Conservation (phyloP, 2,329 filamentous ascomycete genomes). For the Coleophoma crateriformis region DNA sequence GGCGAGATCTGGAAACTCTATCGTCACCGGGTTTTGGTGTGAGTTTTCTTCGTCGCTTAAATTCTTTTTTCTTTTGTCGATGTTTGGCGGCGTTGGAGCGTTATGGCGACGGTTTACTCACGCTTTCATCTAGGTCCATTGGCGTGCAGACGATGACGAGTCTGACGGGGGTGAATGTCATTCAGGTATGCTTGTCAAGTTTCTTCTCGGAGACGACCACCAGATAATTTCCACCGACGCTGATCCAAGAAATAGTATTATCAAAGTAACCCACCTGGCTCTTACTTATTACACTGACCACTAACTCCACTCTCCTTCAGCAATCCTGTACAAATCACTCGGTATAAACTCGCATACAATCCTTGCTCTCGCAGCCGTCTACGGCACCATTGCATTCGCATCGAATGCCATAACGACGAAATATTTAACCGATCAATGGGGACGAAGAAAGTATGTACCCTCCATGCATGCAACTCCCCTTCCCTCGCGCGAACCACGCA, state of each 20-base stretch:
- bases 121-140: conserved; percentile 34
- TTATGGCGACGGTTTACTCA: background rate
- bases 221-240: no score
- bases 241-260: conserved; percentile 23
- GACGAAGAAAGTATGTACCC: conserved; percentile 41
- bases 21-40: conserved; percentile 44
- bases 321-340: conserved; percentile 47
- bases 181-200: conserved; percentile 30
- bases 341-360: conserved; percentile 44
- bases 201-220: no score
- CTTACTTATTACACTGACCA: background rate
- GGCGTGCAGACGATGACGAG: conserved; percentile 52
- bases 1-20: conserved; percentile 46
- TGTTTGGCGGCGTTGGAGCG: no score
- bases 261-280: conserved; percentile 14
- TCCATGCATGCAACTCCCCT: no score
- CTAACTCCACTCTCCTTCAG: conserved; percentile 22
- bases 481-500: no score
- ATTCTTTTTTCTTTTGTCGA: no score
- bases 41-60: conserved; percentile 10
- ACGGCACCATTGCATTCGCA: conserved; percentile 46
- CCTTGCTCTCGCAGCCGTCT: conserved; percentile 47
- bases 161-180: conserved; percentile 52
- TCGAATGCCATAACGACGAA: conserved; percentile 45
- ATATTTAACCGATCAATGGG: conserved; percentile 51